phyloP scores from a whole-genome alignment of 2,329 filamentous ascomycete genomes.

The Clathrospora elynae region DNA sequence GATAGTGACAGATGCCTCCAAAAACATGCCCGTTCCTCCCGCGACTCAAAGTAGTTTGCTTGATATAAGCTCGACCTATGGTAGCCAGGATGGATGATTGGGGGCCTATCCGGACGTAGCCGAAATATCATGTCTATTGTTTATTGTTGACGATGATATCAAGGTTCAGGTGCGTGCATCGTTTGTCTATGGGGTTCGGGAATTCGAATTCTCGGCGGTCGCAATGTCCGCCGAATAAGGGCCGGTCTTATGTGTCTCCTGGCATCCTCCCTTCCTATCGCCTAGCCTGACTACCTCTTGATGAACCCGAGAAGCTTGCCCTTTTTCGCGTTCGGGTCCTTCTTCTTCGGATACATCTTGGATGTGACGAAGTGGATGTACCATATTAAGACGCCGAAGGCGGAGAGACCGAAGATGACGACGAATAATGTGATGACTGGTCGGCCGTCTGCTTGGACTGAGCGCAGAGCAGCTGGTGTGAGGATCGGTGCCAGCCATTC shows the following conservation, averaged over 20 bases:
- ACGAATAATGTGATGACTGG: slow-evolving; percentile 87
- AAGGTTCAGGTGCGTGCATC: neutral
- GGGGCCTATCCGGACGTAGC: no score
- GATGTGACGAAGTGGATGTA: slow-evolving; percentile 40
- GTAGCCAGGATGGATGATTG: no score
- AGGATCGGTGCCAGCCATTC: slow-evolving; percentile 42
- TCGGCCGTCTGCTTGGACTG: slow-evolving; percentile 63
- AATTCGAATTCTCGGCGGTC: slow-evolving; percentile 1
- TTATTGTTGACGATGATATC: no score
- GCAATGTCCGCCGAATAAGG: neutral
- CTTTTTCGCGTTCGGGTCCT: slow-evolving; percentile 33
- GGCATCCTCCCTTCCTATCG: neutral
- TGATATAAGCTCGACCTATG: neutral
- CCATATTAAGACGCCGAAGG: slow-evolving; percentile 32
- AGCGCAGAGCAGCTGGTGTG: slow-evolving; percentile 39
- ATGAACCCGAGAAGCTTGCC: slow-evolving; percentile 30
- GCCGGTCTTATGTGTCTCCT: neutral
- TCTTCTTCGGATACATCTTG: slow-evolving; percentile 37
- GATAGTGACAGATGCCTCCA: neutral
- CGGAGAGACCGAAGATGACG: slow-evolving; percentile 70
- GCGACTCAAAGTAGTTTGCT: no score
- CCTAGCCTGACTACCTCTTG: slow-evolving; percentile 19
- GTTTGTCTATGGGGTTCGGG: slow-evolving; percentile 1
- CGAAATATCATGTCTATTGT: no score
- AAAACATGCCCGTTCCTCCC: neutral